Conservation (phyloP, 768 basidiomycete species). For the Pleurotus salmoneostramineus region DNA sequence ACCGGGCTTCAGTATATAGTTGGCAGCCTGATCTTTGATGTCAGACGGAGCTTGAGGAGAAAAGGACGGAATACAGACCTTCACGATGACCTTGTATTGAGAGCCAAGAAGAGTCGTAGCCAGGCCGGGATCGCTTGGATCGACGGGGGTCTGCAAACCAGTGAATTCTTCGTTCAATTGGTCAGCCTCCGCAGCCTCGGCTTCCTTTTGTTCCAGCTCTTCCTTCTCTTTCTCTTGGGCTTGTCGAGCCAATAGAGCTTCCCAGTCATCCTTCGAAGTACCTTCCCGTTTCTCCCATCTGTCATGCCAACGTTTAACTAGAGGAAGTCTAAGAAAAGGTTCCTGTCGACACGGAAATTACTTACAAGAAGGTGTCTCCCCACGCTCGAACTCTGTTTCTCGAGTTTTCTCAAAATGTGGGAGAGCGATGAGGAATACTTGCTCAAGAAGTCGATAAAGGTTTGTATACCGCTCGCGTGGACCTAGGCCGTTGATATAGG, state of each 20-base stretch:
- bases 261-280: not conserved
- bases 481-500: constrained; percentile 16
- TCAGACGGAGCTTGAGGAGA: not conserved
- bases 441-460: constrained; percentile 13
- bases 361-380: not conserved
- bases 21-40: constrained; percentile 10
- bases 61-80: not conserved
- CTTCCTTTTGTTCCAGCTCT: not conserved
- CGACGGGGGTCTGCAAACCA: not conserved
- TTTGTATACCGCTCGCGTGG: constrained; percentile 9
- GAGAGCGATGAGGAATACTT: constrained; percentile 11
- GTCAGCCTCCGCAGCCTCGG: not conserved
- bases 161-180: not conserved
- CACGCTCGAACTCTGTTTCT: not conserved
- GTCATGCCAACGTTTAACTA: not conserved
- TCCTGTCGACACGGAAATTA: not conserved
- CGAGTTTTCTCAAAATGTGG: constrained; percentile 12
- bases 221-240: not conserved
- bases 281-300: not conserved
- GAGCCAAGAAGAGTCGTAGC: not conserved
- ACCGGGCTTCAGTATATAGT: constrained; percentile 13
- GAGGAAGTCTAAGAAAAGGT: not conserved
- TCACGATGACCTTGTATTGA: not conserved
- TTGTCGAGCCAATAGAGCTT: not conserved
- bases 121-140: not conserved